These are phyloP conservation scores for sorghum (Sorghum bicolor) DNA, from an alignment of 176 grass and related monocot species.

Conservation along the genomic window Sorghum_bicolor_NCBIv3 NC_012878.2:58030001-58030500, in stretches of 20 bases:
- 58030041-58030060: slow-evolving; percentile 32
- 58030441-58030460: neutral
- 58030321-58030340: neutral
- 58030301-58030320: neutral
- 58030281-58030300: neutral
- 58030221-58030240: slow-evolving; percentile 83
- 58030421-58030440: neutral
- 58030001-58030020: no score
- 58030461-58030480: no score
- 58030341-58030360: no score
- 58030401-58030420: neutral
- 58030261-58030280: slow-evolving; percentile 36
- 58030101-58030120: slow-evolving; percentile 61
- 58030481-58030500: neutral
- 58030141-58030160: slow-evolving; percentile 74
- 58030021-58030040: slow-evolving; percentile 26
- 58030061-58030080: slow-evolving; percentile 54
- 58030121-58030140: slow-evolving; percentile 58
- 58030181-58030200: slow-evolving; percentile 58
- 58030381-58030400: slow-evolving; percentile 7
- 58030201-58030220: slow-evolving; percentile 69
- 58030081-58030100: slow-evolving; percentile 64
- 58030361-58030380: neutral
- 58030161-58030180: slow-evolving; percentile 75
- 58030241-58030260: slow-evolving; percentile 44